Evolutionary conservation across 2,329 filamentous ascomycete genomes (phyloP), one percentile per base, ranked within the genome.

Genomic region (Macrophomina phaseolina): DNA sequence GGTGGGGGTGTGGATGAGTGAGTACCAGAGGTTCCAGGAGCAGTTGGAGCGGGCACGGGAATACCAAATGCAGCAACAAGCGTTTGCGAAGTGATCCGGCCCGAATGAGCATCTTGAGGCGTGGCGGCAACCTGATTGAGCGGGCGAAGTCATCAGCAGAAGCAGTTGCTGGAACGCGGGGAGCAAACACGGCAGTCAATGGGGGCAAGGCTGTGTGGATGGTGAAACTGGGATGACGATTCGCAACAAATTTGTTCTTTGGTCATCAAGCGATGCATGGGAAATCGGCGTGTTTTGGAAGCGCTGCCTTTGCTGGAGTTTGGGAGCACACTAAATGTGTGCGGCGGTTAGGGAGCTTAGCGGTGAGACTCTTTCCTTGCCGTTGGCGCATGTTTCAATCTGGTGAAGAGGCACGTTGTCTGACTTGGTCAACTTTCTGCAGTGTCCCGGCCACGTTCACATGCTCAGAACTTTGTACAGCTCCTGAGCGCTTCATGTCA

Each of bases 1-100:
- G 65, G 65, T 18, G 18, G 65, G 18, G 23, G 65, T 66, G 55
- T 66, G 65, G 65, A 42, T 30, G 48, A 61, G 56, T 23, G 65
- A 66, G 56, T 62, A 61, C 28, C 34, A 45, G 8, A 11, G 46
- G 12, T 66, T 40, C 23, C 65, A 66, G 65, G 65, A 61, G 4
- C 65, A 62, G 46, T 11, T 61, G 18, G 55, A 62, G 36, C 36
- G n/a, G 6, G 65, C 65, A 36, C n/a, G 48, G 28, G 56, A 18
- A 18, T 66, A 11, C 11, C 61, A 64, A 48, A 28, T 28, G 61
- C 61, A 42, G 51, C 55, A 60, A 18, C 55, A 60, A 28, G 55
- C 40, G 40, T 60, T 60, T 34, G 55, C 40, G 28, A 40, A 28
- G 40, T 58, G 53, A 58, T 32, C 28, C 12, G 49, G 36, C 36